Evolutionary conservation across 345 rosid species (phyloP).

Genomic region (Eucalyptus sp.): DNA sequence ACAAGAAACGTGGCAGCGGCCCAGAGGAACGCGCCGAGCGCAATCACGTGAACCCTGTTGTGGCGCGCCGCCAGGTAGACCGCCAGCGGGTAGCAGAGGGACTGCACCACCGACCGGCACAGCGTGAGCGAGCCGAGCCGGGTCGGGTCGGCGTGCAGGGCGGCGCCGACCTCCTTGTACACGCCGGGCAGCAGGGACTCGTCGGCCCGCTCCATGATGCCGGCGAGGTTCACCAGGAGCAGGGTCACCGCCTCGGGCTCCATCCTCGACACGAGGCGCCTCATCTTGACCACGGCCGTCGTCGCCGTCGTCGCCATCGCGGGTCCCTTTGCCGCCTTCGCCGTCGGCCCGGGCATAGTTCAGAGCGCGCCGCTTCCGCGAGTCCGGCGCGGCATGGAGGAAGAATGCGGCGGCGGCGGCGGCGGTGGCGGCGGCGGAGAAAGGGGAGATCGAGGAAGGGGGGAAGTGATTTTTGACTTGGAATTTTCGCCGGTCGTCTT

Average conservation of each 20-base stretch:
- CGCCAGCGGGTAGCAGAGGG: constrained; percentile 49
- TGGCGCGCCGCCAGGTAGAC: constrained; percentile 46
- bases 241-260: constrained; percentile 55
- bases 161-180: constrained; percentile 84
- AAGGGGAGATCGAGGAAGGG: not conserved
- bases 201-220: constrained; percentile 89
- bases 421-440: not conserved
- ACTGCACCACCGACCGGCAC: constrained; percentile 48
- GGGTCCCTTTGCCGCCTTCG: not conserved
- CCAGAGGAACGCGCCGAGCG: constrained; percentile 71
- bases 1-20: constrained; percentile 69
- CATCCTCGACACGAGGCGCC: constrained; percentile 11
- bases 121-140: constrained; percentile 73
- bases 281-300: not conserved
- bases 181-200: constrained; percentile 87
- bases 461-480: not conserved
- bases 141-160: constrained; percentile 72
- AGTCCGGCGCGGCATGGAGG: not conserved
- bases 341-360: not conserved
- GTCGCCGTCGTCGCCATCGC: not conserved
- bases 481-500: not conserved
- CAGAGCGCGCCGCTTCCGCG: not conserved
- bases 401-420: not conserved
- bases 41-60: constrained; percentile 58
- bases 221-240: constrained; percentile 74